Evolutionary conservation across 2,329 filamentous ascomycete species (phyloP).

Genomic region (Diaporthe vexans): DNA sequence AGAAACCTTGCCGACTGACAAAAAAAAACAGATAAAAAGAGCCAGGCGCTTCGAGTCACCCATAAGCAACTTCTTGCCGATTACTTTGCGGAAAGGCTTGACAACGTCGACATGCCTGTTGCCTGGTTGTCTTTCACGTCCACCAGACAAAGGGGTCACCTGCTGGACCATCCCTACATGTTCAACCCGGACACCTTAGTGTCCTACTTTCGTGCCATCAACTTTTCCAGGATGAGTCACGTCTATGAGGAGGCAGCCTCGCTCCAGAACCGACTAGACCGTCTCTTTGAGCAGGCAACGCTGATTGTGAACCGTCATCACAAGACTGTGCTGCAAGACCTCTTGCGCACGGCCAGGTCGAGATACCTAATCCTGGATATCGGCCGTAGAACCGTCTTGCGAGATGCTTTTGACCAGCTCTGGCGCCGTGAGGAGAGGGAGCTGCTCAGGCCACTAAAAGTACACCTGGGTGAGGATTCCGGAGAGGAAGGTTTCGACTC

Average conservation of each 20-base stretch:
- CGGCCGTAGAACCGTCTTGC: conserved; percentile 75
- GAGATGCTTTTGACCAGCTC: conserved; percentile 86
- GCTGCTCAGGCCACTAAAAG: conserved; percentile 86
- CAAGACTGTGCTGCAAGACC: conserved; percentile 72
- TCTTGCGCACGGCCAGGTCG: conserved; percentile 75
- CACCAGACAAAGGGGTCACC: conserved; percentile 76
- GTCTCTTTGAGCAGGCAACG: conserved; percentile 67
- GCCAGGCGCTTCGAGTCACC: conserved; percentile 73
- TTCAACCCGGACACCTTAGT: conserved; percentile 82
- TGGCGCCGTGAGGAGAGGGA: conserved; percentile 89
- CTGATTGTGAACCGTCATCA: conserved; percentile 71
- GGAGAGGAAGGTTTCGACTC: conserved; percentile 94
- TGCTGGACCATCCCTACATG: conserved; percentile 85
- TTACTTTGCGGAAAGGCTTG: conserved; percentile 81
- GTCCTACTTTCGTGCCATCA: conserved; percentile 88
- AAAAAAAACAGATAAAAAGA: conserved; percentile 64
- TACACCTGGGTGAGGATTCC: conserved; percentile 84
- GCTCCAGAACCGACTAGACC: conserved; percentile 68
- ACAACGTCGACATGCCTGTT: conserved; percentile 80
- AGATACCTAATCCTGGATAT: conserved; percentile 81
- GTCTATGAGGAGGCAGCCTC: conserved; percentile 79
- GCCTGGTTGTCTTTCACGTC: conserved; percentile 76
- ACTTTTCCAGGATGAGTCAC: conserved; percentile 87
- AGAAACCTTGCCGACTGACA: not conserved
- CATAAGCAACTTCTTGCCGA: conserved; percentile 81